phyloP scores from a whole-genome alignment of 495 filamentous ascomycete species.

The Penicillium coprophilum region DNA sequence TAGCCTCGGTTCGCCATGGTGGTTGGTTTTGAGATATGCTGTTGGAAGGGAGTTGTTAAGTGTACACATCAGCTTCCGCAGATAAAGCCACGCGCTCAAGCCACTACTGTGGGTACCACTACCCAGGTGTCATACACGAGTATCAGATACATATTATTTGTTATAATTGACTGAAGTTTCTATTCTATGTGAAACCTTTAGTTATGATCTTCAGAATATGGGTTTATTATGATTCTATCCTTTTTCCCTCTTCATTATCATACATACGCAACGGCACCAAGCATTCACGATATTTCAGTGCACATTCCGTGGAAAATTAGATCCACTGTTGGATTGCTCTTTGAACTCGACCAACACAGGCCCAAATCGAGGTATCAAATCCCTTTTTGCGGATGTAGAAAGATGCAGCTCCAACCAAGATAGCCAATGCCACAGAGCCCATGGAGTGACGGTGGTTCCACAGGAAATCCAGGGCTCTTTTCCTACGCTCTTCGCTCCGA shows the following conservation, averaged over 20 bases:
- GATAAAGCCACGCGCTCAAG: conserved; percentile 28
- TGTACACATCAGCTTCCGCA: conserved; percentile 37
- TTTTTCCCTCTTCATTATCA: not conserved
- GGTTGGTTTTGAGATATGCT: conserved; percentile 22
- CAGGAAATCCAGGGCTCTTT: conserved; percentile 51
- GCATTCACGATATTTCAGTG: not conserved
- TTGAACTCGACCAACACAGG: conserved; percentile 34
- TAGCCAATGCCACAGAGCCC: conserved; percentile 58
- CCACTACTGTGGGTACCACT: conserved; percentile 20
- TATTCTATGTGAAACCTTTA: not conserved
- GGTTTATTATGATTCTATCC: not conserved
- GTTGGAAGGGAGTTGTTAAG: conserved; percentile 22
- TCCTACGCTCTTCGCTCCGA: conserved; percentile 56
- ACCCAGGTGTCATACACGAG: conserved; percentile 3
- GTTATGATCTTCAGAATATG: not conserved
- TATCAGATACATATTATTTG: not conserved
- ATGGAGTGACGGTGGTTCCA: conserved; percentile 61
- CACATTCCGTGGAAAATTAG: conserved; percentile 3
- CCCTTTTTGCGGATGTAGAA: conserved; percentile 51
- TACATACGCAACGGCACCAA: conserved; percentile 1
- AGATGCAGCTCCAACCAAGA: conserved; percentile 60
- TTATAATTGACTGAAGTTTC: not conserved
- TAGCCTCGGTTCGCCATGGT: conserved; percentile 84
- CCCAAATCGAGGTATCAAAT: conserved; percentile 43
- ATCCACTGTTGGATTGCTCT: conserved; percentile 23